Evolutionary conservation across 768 basidiomycete species (phyloP), one percentile per base, ranked within the genome.

Genomic region (Calvatia gigantea): DNA sequence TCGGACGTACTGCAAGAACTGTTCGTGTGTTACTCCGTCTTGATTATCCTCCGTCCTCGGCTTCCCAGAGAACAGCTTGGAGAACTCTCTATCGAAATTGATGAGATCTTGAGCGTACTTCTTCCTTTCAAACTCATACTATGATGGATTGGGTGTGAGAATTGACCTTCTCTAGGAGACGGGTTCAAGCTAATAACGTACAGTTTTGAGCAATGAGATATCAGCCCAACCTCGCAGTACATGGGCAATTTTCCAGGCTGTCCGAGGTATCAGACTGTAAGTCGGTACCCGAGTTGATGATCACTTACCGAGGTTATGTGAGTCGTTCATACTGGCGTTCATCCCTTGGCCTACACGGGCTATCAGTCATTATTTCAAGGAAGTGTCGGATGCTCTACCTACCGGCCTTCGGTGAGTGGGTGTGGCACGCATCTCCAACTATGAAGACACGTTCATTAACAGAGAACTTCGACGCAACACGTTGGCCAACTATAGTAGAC

Each of bases 261-360:
- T 27, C 35, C 23, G 39, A 21, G 42, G 28, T 1, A 11, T 49
- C 21, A 54, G 31, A 19, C 37, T 45, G 33, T 27, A 35, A 9
- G 6, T 11, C 32, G 19, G n/a, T 27, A 37, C 32, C 28, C 11
- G 39, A 41, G 27, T 27, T 4, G 38, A 8, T 37, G 11, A 19
- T 4, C 6, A 56, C 69, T 39, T 57, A 79, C 84, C 78, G 21
- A 90, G 76, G 62, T 89, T 89, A 58, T 87, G 87, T 15, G 83
- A 78, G 63, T 89, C 88, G 46, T 82, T 83, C 83, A 89, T 88
- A 58, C 84, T 83, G 6, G 86, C 87, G 61, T 88, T 87, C 86
- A 87, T 85, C 9, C 86, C 87, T 65, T 89, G 87, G 12, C 87
- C 83, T 84, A 54, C 2, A 25, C 23, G 39, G 11, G 7, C 7